Conservation (phyloP, 495 filamentous ascomycete genomes). For the Entonaema liquescens region DNA sequence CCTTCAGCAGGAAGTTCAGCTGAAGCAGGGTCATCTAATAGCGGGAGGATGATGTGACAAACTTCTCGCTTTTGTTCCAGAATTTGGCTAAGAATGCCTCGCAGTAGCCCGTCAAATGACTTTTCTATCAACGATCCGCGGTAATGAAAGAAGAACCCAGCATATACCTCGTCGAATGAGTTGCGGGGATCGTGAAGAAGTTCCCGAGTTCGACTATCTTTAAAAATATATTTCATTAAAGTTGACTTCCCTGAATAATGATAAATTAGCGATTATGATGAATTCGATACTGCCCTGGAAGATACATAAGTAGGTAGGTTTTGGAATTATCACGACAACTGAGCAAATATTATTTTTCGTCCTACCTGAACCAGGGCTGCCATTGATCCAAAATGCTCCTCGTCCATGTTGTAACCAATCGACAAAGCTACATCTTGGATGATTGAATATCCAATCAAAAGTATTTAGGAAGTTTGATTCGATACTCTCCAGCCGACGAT, state of each 20-base stretch:
- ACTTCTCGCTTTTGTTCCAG: no score
- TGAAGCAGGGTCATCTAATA: no score
- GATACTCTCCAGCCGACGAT: no score
- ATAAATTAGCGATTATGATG: no score
- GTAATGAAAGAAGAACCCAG: slow-evolving; percentile 14
- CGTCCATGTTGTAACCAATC: slow-evolving; percentile 16
- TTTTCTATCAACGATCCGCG: not conserved
- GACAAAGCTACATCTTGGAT: not conserved
- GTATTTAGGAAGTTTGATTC: slow-evolving; percentile 1
- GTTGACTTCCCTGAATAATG: slow-evolving; percentile 17
- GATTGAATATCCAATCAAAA: slow-evolving; percentile 32
- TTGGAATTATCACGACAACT: no score
- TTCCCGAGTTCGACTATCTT: slow-evolving; percentile 3
- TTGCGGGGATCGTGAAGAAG: not conserved
- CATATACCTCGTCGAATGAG: not conserved
- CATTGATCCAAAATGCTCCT: slow-evolving; percentile 27
- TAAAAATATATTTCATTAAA: slow-evolving; percentile 31
- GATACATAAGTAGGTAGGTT: no score
- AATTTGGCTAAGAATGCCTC: no score
- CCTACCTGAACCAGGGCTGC: slow-evolving; percentile 20
- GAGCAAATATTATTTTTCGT: no score
- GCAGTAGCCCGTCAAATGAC: not conserved
- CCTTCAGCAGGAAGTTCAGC: no score
- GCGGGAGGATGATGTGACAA: no score
- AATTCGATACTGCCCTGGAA: no score